Evolutionary conservation across 176 grass and related monocot species (phyloP).

Genomic region (Ensete glaucum): DNA sequence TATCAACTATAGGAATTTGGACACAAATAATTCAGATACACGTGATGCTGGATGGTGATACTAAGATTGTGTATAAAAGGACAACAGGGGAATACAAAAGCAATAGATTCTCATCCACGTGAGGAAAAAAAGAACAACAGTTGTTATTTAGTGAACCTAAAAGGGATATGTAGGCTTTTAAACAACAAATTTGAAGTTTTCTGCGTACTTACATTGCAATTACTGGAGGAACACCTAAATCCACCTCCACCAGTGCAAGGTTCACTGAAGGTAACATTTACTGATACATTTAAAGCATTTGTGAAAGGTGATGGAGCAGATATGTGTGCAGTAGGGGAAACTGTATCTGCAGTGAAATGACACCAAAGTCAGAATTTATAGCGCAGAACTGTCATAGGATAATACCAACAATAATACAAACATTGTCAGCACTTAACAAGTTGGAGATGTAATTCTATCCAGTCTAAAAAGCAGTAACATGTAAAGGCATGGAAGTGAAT

Average conservation of each 20-base stretch:
- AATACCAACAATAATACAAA: background rate
- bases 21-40: too few relatives aligned
- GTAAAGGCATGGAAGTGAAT: too few relatives aligned
- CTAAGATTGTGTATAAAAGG: too few relatives aligned
- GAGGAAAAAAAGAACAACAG: background rate
- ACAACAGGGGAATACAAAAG: too few relatives aligned
- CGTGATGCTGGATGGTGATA: too few relatives aligned
- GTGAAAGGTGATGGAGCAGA: slow-evolving; percentile 45
- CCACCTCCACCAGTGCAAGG: slow-evolving; percentile 58
- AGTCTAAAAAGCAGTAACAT: too few relatives aligned
- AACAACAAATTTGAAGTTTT: background rate
- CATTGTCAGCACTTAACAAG: background rate
- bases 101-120: background rate
- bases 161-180: background rate
- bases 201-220: slow-evolving; percentile 47
- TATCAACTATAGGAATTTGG: too few relatives aligned
- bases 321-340: slow-evolving; percentile 68
- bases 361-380: slow-evolving; percentile 2
- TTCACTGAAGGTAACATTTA: slow-evolving; percentile 61
- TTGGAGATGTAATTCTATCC: too few relatives aligned
- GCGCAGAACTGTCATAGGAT: background rate
- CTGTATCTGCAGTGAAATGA: slow-evolving; percentile 47
- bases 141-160: background rate
- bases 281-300: slow-evolving; percentile 40
- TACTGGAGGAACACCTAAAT: slow-evolving; percentile 48